Evolutionary conservation across 1,139 yeast genomes (phyloP), one percentile per base, ranked within the genome.

Genomic region (Arxiozyma bovina): DNA sequence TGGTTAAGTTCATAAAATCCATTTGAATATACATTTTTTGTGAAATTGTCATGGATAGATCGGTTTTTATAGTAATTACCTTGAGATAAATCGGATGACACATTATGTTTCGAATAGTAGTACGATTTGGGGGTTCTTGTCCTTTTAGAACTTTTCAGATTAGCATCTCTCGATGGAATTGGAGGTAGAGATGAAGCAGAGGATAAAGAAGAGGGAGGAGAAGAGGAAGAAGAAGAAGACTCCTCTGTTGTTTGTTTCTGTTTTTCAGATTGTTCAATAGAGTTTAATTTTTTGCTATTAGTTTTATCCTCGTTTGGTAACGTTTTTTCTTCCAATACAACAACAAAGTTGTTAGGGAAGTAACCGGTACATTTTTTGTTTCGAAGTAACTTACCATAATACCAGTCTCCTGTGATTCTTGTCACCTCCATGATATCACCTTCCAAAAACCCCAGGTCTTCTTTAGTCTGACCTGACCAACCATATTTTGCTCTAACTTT

Each of bases 391-490:
- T 79, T 77, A 1, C 99, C 99, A 64, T 82, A 87, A 87, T 94
- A 90, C 95, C 96, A 89, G 64, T 85, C 83, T 23, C 95, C 96
- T 66, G 91, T 96, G 9, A 93, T 90, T 61, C 84, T 78, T 49
- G 81, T 77, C 7, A 93, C 96, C 59, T 90, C 96, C 62, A 93
- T 87, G 50, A 87, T 73, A 67, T 93, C 98, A 54, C 95, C 96
- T 72, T 93, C 98, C 49, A 91, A 78, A 68, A 93, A 93, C 1
- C 98, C 98, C 52, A 93, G 76, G 66, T 93, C 97, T 47, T 87
- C 89, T 51, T 84, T 87, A 65, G 86, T 82, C 67, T 86, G 93
- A 27, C 95, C 96, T 21, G 95, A 82, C 95, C 96, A 88, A n/a
- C 95, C 87, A 61, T 85, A 88, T 53, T 77, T 77, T 38, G 96